A percentile compares a stretch with the other conserved stretches of the same genome.
Evolutionary conservation across 2,329 filamentous ascomycete genomes (phyloP).

Genomic region (Colletotrichum sansevieriae): DNA sequence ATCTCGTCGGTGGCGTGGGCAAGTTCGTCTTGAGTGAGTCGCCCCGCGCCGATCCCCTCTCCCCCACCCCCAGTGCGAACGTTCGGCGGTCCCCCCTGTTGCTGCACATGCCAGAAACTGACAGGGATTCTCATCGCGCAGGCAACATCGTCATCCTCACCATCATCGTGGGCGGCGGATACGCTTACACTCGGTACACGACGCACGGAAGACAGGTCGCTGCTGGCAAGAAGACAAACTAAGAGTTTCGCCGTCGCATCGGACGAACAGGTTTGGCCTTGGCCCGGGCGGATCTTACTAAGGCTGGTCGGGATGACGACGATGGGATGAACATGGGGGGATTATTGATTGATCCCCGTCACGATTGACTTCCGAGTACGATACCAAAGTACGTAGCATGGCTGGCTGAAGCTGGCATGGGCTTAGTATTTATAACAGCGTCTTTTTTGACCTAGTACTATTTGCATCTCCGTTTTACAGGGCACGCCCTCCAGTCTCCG

Average conservation of each 20-base stretch:
- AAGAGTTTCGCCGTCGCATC: neutral
- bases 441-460: too few species aligned
- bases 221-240: constrained; percentile 48
- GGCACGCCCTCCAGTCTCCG: too few species aligned
- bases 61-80: too few species aligned
- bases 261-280: neutral
- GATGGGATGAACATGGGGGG: neutral
- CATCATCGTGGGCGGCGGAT: constrained; percentile 48
- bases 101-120: neutral
- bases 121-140: constrained; percentile 31
- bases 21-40: constrained; percentile 56
- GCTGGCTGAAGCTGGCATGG: too few species aligned
- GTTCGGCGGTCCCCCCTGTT: neutral
- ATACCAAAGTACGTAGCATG: neutral
- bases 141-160: constrained; percentile 55
- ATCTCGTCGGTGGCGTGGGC: constrained; percentile 54
- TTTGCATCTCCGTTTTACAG: too few species aligned
- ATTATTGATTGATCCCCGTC: neutral
- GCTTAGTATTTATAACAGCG: too few species aligned
- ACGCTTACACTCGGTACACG: constrained; percentile 52
- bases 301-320: neutral
- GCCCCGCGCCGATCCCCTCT: neutral
- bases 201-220: constrained; percentile 48
- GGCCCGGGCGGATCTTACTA: neutral
- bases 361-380: neutral